Percentiles rank a stretch among this genome's conserved stretches.
Evolutionary conservation across 1,284 basidiomycete genomes (phyloP).

Genomic region (Puccinia horiana): DNA sequence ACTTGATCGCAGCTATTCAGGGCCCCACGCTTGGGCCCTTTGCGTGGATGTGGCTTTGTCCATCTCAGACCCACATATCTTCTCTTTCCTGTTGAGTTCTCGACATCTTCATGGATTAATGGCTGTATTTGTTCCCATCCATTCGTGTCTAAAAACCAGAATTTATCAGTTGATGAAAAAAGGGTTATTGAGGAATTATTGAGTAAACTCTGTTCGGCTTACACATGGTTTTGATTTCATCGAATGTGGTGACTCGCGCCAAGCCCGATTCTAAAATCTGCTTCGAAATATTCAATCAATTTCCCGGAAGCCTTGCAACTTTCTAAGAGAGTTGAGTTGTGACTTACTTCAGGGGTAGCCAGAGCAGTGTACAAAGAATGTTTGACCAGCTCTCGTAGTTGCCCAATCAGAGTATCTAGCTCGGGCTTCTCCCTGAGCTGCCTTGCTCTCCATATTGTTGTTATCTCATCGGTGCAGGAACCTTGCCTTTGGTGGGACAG

Average conservation of each 20-base stretch:
- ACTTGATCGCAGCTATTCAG: background rate
- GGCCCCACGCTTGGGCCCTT: conserved; percentile 36
- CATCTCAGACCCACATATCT: conserved; percentile 45
- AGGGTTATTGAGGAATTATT: background rate
- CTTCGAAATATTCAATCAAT: background rate
- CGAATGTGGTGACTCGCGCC: conserved; percentile 34
- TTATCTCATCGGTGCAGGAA: conserved; percentile 23
- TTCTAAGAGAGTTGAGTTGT: background rate
- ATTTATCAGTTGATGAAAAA: background rate
- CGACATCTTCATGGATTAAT: conserved; percentile 34
- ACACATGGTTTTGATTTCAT: conserved; percentile 48
- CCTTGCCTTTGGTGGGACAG: conserved; percentile 57
- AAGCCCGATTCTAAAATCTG: conserved; percentile 48
- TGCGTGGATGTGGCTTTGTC: conserved; percentile 46
- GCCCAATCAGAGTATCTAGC: conserved; percentile 36
- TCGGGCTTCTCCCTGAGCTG: conserved; percentile 29
- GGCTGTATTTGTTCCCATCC: conserved; percentile 44
- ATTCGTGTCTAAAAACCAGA: conserved; percentile 19
- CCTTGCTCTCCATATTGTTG: conserved; percentile 30
- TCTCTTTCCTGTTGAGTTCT: conserved; percentile 1
- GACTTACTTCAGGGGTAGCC: conserved; percentile 43
- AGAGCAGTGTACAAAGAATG: conserved; percentile 48
- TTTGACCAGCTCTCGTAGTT: conserved; percentile 45
- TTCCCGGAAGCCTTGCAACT: background rate
- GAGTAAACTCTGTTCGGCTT: background rate